Percentiles rank a stretch among this genome's conserved stretches.
Conservation (phyloP, 139 green algal species). For the Chlorella sp. region DNA sequence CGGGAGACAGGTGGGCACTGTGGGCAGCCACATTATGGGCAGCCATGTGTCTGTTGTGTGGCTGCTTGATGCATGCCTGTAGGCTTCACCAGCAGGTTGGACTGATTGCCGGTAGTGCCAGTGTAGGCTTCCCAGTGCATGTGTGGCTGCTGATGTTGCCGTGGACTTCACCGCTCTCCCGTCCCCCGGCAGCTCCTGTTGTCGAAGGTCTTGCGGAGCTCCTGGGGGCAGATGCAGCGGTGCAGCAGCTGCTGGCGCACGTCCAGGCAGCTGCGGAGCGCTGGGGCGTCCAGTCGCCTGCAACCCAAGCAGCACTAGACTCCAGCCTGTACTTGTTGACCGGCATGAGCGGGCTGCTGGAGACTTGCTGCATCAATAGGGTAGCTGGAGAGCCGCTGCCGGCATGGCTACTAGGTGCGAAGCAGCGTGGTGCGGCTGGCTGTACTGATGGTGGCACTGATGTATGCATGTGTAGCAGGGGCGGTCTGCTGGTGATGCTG, state of each 20-base stretch:
- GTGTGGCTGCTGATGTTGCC: too few relatives aligned
- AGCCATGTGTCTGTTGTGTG: neutral
- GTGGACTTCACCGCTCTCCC: neutral
- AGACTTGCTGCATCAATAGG: neutral
- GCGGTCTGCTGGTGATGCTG: too few relatives aligned
- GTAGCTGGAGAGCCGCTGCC: neutral
- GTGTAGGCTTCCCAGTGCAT: too few relatives aligned
- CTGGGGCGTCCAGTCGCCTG: neutral
- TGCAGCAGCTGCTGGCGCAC: neutral
- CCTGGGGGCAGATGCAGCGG: neutral
- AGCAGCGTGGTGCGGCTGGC: too few relatives aligned
- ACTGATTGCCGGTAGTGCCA: too few relatives aligned
- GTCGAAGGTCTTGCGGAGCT: conserved; percentile 9
- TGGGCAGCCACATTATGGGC: neutral
- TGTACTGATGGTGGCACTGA: too few relatives aligned
- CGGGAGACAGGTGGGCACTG: conserved; percentile 5
- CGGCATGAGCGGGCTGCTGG: conserved; percentile 1
- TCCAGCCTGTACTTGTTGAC: conserved; percentile 3
- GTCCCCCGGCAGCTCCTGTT: neutral
- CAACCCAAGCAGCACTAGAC: neutral
- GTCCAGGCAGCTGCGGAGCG: neutral
- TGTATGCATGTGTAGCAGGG: too few relatives aligned
- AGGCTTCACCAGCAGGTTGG: too few relatives aligned
- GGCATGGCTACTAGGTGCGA: neutral
- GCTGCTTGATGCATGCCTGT: neutral